Evolutionary conservation across 257 asterid genomes (phyloP).

Genomic region (Catharanthus roseus): DNA sequence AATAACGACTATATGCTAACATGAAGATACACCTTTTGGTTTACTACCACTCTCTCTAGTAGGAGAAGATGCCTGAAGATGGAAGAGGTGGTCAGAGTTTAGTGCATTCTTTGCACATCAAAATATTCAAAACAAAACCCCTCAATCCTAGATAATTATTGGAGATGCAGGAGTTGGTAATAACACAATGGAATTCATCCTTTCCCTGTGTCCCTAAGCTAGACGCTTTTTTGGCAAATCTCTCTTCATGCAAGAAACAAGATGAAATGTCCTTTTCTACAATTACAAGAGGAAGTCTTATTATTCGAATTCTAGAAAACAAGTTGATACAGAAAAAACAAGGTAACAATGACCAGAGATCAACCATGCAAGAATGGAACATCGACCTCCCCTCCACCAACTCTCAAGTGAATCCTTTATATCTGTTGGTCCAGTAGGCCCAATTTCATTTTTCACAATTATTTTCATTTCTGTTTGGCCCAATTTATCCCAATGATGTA

Average conservation of each 20-base stretch:
- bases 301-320: constrained; percentile 6
- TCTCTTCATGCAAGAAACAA: constrained; percentile 62
- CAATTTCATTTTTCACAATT: too few species aligned
- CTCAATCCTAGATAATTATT: not conserved
- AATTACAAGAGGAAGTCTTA: constrained; percentile 15
- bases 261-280: constrained; percentile 91
- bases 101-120: not conserved
- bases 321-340: not conserved
- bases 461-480: too few species aligned
- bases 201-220: constrained; percentile 74
- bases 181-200: constrained; percentile 14
- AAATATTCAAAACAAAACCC: not conserved
- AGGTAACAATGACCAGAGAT: not conserved
- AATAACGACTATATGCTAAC: constrained; percentile 35
- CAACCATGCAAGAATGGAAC: constrained; percentile 88
- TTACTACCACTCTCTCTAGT: constrained; percentile 34
- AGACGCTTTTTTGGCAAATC: constrained; percentile 68
- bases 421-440: too few species aligned
- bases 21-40: constrained; percentile 53
- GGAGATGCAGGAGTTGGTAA: not conserved
- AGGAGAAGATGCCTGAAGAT: constrained; percentile 50
- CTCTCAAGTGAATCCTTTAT: constrained; percentile 88
- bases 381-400: constrained; percentile 95
- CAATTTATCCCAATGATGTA: too few species aligned
- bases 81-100: not conserved